These are phyloP conservation scores for Hanseniaspora vineae DNA, from an alignment of 805 yeast genomes.

Conservation along the genomic window DNA sequence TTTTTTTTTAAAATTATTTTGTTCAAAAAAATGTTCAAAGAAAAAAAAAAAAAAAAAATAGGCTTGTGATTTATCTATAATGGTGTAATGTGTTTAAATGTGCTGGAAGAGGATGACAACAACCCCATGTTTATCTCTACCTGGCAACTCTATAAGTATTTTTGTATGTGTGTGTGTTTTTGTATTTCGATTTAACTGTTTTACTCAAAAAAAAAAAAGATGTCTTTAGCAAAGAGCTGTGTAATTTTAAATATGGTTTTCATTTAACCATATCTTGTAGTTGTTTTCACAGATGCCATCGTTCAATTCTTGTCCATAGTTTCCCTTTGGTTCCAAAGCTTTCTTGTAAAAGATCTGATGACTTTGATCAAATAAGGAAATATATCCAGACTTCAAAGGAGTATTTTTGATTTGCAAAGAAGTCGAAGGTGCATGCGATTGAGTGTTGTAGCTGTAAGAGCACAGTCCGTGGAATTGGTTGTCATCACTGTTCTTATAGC, in stretches of 20 bases:
- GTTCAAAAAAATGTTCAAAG: background rate
- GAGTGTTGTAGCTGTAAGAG: too few species aligned
- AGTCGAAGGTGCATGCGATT: too few species aligned
- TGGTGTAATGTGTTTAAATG: too few species aligned
- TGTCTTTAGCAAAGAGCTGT: too few species aligned
- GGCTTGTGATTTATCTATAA: too few species aligned
- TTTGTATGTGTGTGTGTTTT: background rate
- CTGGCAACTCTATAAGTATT: background rate
- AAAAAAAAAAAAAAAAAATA: background rate
- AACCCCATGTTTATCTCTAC: too few species aligned
- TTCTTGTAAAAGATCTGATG: background rate
- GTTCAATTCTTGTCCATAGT: background rate
- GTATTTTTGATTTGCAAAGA: too few species aligned
- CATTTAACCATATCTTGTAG: slow-evolving; percentile 20
- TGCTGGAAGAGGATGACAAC: too few species aligned
- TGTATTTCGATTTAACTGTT: background rate
- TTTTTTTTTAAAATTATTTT: background rate
- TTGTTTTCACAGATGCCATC: slow-evolving; percentile 17
- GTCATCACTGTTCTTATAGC: too few species aligned
- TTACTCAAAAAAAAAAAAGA: background rate
- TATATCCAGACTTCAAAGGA: background rate
- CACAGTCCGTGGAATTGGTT: too few species aligned
- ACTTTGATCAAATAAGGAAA: background rate
- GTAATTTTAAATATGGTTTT: slow-evolving; percentile 6
- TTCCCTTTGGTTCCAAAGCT: background rate